Evolutionary conservation across 2,329 filamentous ascomycete species (phyloP), one percentile per base, ranked within the genome.

Genomic region (Teratosphaeria gauchensis): DNA sequence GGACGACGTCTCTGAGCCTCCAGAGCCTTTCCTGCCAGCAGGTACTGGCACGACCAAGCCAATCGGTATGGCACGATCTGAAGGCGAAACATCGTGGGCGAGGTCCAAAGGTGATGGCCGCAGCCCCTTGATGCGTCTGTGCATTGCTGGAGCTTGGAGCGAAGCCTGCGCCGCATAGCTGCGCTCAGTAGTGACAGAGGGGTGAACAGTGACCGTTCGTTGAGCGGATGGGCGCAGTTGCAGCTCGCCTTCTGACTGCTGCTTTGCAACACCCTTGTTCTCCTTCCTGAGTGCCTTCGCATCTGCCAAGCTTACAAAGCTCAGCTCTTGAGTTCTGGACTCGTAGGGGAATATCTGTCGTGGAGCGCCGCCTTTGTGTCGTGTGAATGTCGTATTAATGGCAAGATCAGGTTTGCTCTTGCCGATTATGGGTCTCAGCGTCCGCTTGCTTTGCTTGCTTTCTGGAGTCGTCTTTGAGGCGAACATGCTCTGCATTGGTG

Each of bases 1-100:
- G 4, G 19, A 54, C 8, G 32, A 9, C 19, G 52, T 19, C 21
- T 54, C 30, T 32, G 30, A 31, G 52, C 32, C 52, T 54, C 14
- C 52, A 2, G 32, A 54, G 8, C 30, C 52, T 31, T 54, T 54
- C 12, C 52, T 32, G 7, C 16, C 52, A 54, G 30, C 28, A 21
- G 52, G 8, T 6, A 83, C 80, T 2, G 86, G 82, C 53, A 90
- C 75, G 14, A 82, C 80, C 55, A 90, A 84, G 12, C 87, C 87
- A 63, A 90, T 90, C 51, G 87, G 80, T 60, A 90, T 90, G 1
- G 85, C 85, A n/a, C 84, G 79, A 65, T 87, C 84, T 59, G 81
- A 82, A 0, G 87, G 87, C 14, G 87, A 89, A 3, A 89, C 76
- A 61, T 84, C 83, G 16, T 63, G 58, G 35, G 70, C 67, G 28